Evolutionary conservation across 2,329 filamentous ascomycete species (phyloP).

Genomic region (Drechslerella coelobrocha): DNA sequence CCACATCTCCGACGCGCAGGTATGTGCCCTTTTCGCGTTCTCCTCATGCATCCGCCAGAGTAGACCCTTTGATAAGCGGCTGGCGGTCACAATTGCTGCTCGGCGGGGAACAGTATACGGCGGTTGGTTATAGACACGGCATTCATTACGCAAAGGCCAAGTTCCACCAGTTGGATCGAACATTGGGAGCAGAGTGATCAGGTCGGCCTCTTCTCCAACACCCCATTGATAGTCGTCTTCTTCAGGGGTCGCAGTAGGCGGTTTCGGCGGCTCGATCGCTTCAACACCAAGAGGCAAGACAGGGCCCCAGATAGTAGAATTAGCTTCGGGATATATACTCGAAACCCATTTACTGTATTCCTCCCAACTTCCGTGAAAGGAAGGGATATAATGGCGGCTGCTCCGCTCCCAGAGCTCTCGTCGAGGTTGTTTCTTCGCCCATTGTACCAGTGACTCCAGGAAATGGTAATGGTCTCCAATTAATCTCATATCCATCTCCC

Average conservation of each 20-base stretch:
- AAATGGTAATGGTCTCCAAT: conserved; percentile 84
- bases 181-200: conserved; percentile 89
- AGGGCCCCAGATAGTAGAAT: conserved; percentile 83
- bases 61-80: conserved; percentile 79
- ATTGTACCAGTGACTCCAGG: conserved; percentile 72
- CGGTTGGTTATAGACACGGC: conserved; percentile 72
- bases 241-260: conserved; percentile 74
- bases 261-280: conserved; percentile 73
- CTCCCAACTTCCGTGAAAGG: conserved; percentile 78
- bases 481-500: conserved; percentile 93
- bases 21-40: conserved; percentile 82
- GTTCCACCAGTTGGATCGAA: conserved; percentile 87
- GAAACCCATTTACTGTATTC: conserved; percentile 76
- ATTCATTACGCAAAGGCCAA: conserved; percentile 81
- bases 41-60: conserved; percentile 89
- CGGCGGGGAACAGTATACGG: conserved; percentile 68
- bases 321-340: conserved; percentile 56
- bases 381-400: conserved; percentile 76
- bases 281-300: conserved; percentile 69
- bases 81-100: conserved; percentile 86
- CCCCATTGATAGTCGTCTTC: conserved; percentile 83
- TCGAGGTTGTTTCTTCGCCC: conserved; percentile 76
- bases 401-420: conserved; percentile 82
- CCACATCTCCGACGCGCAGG: conserved; percentile 98
- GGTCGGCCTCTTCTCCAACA: conserved; percentile 85